Evolutionary conservation across 2,329 filamentous ascomycete genomes (phyloP), one percentile per base, ranked within the genome.

Genomic region (Hypoxylon sp.): DNA sequence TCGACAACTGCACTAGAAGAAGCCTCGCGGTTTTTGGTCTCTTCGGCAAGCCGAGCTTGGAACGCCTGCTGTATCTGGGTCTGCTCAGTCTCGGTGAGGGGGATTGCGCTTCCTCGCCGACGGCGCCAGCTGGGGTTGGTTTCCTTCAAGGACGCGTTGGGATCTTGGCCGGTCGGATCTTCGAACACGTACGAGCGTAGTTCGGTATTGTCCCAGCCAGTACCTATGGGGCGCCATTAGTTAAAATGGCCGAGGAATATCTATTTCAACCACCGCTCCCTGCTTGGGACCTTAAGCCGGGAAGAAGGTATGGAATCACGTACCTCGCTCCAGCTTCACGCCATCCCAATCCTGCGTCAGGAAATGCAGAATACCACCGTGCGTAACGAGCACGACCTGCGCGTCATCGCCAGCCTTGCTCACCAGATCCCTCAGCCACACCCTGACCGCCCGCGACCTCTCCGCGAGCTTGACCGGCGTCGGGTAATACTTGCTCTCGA

Each of bases 311-410:
- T 53, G 22, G 2, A 30, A 15, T 44, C 7, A 74, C 81, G 58
- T 75, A 83, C 82, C 79, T 61, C 64, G 66, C 0, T 71, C 70
- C 3, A 81, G 71, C 71, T 78, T 74, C 22, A 85, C 84, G 43
- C 88, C 90, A 56, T 87, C 82, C 87, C 89, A 96, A 72, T 97
- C 93, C 69, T 93, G 87, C 0, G 92, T 95, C 66, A 97, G 79
- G 72, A 92, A 96, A 76, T 97, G 93, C 71, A 97, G 75, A 70
- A 94, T 91, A 0, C 91, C 91, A 1, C 93, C 93, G 72, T 97
- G 93, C 2, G 92, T 90, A 6, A 96, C 92, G 1, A 93, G 83
- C 0, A 90, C 87, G 26, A 97, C 85, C 70, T 94, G 85, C 3
- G 79, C 81, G 71, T 91, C 88, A 4, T 73, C 72, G 1, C 73